A percentile compares a stretch with the other conserved stretches of the same genome.
phyloP scores from a whole-genome alignment of 176 grass and related monocot genomes.

The Oropetium thomaeum region DNA sequence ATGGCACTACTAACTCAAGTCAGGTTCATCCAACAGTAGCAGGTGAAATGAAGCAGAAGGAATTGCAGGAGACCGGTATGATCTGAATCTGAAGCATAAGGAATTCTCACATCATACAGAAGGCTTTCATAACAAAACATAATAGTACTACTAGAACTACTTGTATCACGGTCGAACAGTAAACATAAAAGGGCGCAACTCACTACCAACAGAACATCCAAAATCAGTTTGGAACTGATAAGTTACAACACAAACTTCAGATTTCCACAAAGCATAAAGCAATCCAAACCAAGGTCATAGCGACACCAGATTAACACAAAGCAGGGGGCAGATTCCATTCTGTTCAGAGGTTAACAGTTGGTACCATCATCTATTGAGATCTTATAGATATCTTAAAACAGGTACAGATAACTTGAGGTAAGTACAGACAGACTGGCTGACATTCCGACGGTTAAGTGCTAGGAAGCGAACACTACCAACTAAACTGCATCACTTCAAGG shows the following conservation, averaged over 20 bases:
- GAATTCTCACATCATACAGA: too few relatives aligned
- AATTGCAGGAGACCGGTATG: too few relatives aligned
- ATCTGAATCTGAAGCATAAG: too few relatives aligned
- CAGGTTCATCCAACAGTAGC: neutral
- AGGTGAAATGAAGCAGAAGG: too few relatives aligned
- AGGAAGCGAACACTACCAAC: constrained; percentile 20
- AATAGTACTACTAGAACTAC: too few relatives aligned
- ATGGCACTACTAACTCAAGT: too few relatives aligned
- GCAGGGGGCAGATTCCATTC: neutral
- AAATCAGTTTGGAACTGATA: neutral
- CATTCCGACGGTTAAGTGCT: neutral
- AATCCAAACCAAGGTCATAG: neutral
- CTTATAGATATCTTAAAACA: constrained; percentile 20
- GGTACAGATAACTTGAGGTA: constrained; percentile 16
- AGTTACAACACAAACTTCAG: neutral
- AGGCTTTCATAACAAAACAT: too few relatives aligned
- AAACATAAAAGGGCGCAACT: too few relatives aligned
- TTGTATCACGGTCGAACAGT: too few relatives aligned
- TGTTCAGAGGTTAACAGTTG: neutral
- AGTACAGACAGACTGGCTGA: constrained; percentile 16
- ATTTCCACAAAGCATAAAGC: neutral
- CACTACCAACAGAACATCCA: too few relatives aligned
- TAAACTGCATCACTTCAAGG: constrained; percentile 9
- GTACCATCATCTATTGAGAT: constrained; percentile 4
- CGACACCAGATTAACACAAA: neutral